These are phyloP conservation scores for Fraxinus latifolia DNA, from an alignment of 305 asterid species.

Conservation along the genomic window DNA sequence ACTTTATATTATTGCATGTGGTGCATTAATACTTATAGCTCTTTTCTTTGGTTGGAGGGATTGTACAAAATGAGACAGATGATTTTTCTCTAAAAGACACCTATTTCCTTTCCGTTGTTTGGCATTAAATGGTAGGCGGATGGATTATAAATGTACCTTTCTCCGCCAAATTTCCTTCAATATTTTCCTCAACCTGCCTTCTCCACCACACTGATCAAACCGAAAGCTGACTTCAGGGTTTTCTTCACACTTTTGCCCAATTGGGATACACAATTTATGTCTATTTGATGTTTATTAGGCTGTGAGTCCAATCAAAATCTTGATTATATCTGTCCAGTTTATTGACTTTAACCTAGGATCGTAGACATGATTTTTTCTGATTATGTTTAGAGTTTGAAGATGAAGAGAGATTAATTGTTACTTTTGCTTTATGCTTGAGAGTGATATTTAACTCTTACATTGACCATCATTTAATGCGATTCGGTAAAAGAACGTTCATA, in stretches of 20 bases:
- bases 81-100: background rate
- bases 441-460: background rate
- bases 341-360: background rate
- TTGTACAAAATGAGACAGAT: background rate
- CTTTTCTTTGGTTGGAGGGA: conserved; percentile 17
- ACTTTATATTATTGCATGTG: conserved; percentile 14
- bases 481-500: background rate
- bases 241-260: background rate
- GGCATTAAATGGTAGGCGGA: background rate
- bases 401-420: background rate
- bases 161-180: conserved; percentile 6
- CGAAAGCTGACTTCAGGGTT: background rate
- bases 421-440: background rate
- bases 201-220: background rate
- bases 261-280: background rate
- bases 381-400: background rate
- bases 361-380: background rate
- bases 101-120: background rate
- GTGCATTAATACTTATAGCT: background rate
- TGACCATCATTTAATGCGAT: background rate
- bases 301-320: background rate
- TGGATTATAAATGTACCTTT: background rate
- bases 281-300: background rate
- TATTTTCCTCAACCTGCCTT: background rate
- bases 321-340: background rate